Percentiles rank a stretch among this genome's conserved stretches.
These are phyloP conservation scores for Hortaea sp. DNA, from an alignment of 2,329 filamentous ascomycete species.

Conservation along the genomic window DNA sequence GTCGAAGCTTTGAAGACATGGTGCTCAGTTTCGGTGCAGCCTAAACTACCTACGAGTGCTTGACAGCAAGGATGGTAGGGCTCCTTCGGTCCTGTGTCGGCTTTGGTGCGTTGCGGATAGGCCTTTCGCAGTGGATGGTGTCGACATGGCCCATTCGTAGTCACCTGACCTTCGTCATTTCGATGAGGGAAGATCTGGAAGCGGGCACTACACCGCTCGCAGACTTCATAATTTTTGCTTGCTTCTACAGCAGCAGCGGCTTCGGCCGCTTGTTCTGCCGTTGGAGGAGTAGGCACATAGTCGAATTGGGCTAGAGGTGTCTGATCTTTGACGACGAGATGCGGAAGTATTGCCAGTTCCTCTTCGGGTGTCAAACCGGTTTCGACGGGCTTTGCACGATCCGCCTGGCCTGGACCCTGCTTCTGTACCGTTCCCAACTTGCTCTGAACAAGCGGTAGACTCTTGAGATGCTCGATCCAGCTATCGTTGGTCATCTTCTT, in stretches of 20 bases:
- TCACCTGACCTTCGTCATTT: conserved; percentile 64
- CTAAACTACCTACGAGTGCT: conserved; percentile 62
- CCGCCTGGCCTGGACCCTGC: conserved; percentile 26
- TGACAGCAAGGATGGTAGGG: conserved; percentile 71
- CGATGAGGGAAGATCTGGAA: conserved; percentile 91
- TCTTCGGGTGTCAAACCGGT: conserved; percentile 60
- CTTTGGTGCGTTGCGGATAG: conserved; percentile 45
- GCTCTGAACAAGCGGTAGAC: conserved; percentile 3
- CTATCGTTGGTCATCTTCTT: conserved; percentile 63
- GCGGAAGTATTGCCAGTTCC: conserved; percentile 55
- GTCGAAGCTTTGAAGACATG: conserved; percentile 86
- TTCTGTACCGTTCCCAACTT: conserved; percentile 11
- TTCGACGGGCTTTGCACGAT: conserved; percentile 39
- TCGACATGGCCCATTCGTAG: conserved; percentile 66
- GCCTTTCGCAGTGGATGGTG: conserved; percentile 70
- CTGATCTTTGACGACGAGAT: conserved; percentile 53
- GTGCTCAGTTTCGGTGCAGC: conserved; percentile 59
- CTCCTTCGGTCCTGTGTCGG: conserved; percentile 47
- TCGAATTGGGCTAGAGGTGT: conserved; percentile 55
- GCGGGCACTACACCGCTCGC: conserved; percentile 73
- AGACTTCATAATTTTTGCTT: conserved; percentile 72
- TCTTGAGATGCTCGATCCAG: conserved; percentile 46
- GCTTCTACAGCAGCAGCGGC: conserved; percentile 56
- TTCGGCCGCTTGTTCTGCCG: conserved; percentile 53
- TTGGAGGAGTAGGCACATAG: conserved; percentile 63